Evolutionary conservation across 805 yeast genomes (phyloP).

Genomic region (Saturnispora sanitii): DNA sequence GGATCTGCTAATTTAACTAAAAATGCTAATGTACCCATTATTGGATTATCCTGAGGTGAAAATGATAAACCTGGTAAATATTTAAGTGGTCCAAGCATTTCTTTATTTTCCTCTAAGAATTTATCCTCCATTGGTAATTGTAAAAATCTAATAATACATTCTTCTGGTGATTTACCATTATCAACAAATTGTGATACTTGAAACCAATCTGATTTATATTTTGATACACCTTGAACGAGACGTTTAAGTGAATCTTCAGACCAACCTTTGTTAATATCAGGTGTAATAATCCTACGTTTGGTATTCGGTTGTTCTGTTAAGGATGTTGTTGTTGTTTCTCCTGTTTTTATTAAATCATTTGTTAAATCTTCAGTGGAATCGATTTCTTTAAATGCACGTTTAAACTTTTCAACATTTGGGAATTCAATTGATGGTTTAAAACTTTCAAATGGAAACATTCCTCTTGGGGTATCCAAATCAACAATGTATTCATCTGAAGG

Average conservation of each 20-base stretch:
- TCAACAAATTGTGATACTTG: slow-evolving; percentile 60
- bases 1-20: slow-evolving; percentile 79
- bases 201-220: slow-evolving; percentile 69
- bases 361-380: neutral
- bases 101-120: slow-evolving; percentile 39
- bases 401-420: slow-evolving; percentile 26
- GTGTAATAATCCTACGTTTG: slow-evolving; percentile 21
- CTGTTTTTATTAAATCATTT: too few species aligned
- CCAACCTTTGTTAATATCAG: slow-evolving; percentile 48
- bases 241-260: slow-evolving; percentile 48
- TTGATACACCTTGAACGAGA: slow-evolving; percentile 53
- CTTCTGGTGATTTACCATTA: slow-evolving; percentile 53
- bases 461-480: slow-evolving; percentile 82
- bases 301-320: slow-evolving; percentile 13
- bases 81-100: slow-evolving; percentile 61
- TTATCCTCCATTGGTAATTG: slow-evolving; percentile 75
- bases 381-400: slow-evolving; percentile 11
- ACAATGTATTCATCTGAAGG: slow-evolving; percentile 67
- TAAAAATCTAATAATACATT: slow-evolving; percentile 71
- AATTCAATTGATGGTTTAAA: slow-evolving; percentile 54
- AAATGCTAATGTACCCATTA: slow-evolving; percentile 85
- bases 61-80: slow-evolving; percentile 80
- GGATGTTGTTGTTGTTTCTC: too few species aligned
- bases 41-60: slow-evolving; percentile 83
- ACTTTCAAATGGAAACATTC: slow-evolving; percentile 83